Percentiles rank a stretch among this genome's conserved stretches.
phyloP scores from a whole-genome alignment of 768 basidiomycete genomes.

The Cubamyces sp. region DNA sequence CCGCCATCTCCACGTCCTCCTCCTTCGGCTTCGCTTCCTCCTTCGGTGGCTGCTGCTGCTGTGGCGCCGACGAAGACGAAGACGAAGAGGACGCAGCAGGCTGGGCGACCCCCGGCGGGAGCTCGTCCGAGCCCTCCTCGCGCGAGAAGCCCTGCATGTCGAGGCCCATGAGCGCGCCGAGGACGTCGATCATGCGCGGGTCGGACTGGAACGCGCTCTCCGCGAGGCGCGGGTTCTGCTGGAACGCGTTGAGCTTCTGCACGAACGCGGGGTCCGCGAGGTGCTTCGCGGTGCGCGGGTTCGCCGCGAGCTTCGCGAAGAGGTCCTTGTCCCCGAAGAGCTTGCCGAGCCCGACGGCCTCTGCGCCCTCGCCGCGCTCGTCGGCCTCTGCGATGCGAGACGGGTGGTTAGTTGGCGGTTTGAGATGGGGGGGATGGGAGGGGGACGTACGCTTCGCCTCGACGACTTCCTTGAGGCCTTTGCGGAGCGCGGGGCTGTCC shows the following conservation, averaged over 20 bases:
- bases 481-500: slow-evolving; percentile 79
- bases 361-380: slow-evolving; percentile 42
- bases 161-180: slow-evolving; percentile 92
- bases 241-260: slow-evolving; percentile 72
- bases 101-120: slow-evolving; percentile 59
- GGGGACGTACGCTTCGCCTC: slow-evolving; percentile 71
- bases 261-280: slow-evolving; percentile 84
- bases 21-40: slow-evolving; percentile 37
- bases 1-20: slow-evolving; percentile 68
- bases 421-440: not conserved
- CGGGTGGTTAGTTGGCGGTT: not conserved
- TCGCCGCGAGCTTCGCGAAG: slow-evolving; percentile 79
- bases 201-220: slow-evolving; percentile 61
- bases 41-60: slow-evolving; percentile 29
- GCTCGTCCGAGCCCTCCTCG: slow-evolving; percentile 82
- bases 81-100: slow-evolving; percentile 40
- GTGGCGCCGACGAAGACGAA: slow-evolving; percentile 42
- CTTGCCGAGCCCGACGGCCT: slow-evolving; percentile 66
- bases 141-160: slow-evolving; percentile 87
- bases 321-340: slow-evolving; percentile 87
- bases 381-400: slow-evolving; percentile 42
- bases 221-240: slow-evolving; percentile 69
- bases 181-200: slow-evolving; percentile 91
- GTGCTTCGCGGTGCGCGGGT: slow-evolving; percentile 85
- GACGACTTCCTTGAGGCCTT: slow-evolving; percentile 87